These are phyloP conservation scores for Abortiporus biennis DNA, from an alignment of 1,284 basidiomycete species.

Conservation along the genomic window DNA sequence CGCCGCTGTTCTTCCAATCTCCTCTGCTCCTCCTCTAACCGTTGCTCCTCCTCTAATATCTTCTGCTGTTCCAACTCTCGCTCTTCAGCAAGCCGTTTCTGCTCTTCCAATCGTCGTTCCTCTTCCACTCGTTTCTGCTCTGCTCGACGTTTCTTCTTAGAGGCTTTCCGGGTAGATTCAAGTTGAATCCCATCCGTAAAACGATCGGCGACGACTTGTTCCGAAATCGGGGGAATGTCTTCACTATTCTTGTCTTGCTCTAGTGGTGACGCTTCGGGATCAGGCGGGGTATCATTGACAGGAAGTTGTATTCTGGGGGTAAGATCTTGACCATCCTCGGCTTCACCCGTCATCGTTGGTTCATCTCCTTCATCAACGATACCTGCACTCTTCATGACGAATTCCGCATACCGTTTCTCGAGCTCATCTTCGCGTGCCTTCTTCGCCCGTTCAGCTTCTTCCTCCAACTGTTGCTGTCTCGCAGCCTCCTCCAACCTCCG, in stretches of 20 bases:
- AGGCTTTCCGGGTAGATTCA: conserved; percentile 9
- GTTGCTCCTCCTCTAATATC: conserved; percentile 4
- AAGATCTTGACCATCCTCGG: too few species aligned
- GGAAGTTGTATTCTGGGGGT: too few species aligned
- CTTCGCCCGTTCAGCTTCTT: neutral
- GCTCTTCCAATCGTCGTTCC: too few species aligned
- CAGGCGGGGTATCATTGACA: too few species aligned
- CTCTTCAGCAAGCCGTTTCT: neutral
- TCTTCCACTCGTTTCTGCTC: conserved; percentile 2
- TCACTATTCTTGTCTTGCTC: neutral
- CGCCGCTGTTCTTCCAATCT: conserved; percentile 1
- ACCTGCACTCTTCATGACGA: neutral
- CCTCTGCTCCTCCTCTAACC: conserved; percentile 5
- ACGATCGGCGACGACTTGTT: neutral
- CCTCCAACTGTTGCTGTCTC: neutral
- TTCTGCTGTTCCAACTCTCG: neutral
- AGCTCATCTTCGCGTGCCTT: neutral
- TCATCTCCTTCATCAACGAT: neutral
- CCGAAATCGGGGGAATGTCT: too few species aligned
- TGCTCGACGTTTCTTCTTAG: conserved; percentile 13
- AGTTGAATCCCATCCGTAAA: conserved; percentile 11
- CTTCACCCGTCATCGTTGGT: neutral
- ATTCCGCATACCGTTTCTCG: neutral
- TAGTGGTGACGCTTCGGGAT: too few species aligned
- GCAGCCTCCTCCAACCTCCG: neutral